Evolutionary conservation across 371 early-diverging fungal species (phyloP), one percentile per base, ranked within the genome.

Genomic region (Rhizopus microsporus): DNA sequence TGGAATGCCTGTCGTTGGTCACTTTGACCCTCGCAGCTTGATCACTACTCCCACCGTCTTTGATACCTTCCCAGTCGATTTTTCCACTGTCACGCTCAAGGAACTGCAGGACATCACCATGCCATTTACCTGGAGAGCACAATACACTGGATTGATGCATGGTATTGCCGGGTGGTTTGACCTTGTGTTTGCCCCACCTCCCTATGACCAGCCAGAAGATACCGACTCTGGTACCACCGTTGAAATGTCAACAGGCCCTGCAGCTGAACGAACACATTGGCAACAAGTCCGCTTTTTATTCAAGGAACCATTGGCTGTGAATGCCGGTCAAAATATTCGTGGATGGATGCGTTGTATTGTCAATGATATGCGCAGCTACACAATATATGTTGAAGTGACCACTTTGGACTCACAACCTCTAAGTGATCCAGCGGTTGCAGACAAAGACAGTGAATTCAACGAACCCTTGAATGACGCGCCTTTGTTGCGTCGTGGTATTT

Each of bases 111-210:
- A 93, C 60, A 86, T 98, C 45, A 78, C 83, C 4, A 90, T 98
- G 29, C 96, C 95, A 0, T 82, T 97, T 57, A 59, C 68, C 16
- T 97, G 94, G 95, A 76, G 74, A 7, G 77, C 88, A 6, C 81
- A 80, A 45, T 94, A 90, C 63, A 98, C 97, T 3, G 98, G 95
- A 2, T 57, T 91, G 43, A 86, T 98, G 78, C 96, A 96, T 52
- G 97, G 97, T 37, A 82, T 98, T 17, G 96, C 92, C n/a, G 93
- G 95, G 16, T 98, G 99, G 99, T 98, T 98, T 59, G 96, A 97
- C 72, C 80, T 95, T 38, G 75, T 82, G 15, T 93, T 98, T 68
- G 64, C 74, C 33, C 68, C 77, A 43, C 67, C 72, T 46, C 75
- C 78, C n/a, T 72, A 77, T 40, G 64, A 71, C 30, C 34, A 60